Conservation (phyloP, 208 protist genomes). For the Leishmania major region DNA sequence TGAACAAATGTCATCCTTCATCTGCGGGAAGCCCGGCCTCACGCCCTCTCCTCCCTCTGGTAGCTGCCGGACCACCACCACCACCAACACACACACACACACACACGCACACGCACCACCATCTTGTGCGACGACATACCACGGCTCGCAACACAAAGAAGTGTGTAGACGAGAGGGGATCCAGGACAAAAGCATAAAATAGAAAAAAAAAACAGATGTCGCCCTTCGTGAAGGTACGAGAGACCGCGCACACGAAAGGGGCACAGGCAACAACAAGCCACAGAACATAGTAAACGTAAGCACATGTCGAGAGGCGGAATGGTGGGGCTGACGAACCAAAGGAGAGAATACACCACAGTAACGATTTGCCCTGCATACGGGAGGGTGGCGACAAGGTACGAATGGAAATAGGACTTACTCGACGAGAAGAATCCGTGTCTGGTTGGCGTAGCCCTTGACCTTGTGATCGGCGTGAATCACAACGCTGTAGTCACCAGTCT, state of each 20-base stretch:
- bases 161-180: neutral
- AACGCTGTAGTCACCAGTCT: slow-evolving; percentile 67
- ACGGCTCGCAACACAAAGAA: neutral
- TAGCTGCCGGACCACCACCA: neutral
- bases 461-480: slow-evolving; percentile 85
- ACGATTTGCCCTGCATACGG: neutral
- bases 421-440: slow-evolving; percentile 75
- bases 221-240: neutral
- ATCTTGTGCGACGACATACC: neutral
- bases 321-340: neutral
- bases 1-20: neutral
- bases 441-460: slow-evolving; percentile 90
- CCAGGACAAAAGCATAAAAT: neutral
- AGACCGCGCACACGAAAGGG: neutral
- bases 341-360: neutral
- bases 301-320: neutral
- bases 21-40: neutral
- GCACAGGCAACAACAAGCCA: neutral
- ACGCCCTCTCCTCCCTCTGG: neutral
- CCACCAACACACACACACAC: too few species aligned
- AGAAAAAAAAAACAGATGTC: neutral
- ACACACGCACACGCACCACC: neutral
- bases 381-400: neutral
- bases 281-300: neutral
- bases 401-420: slow-evolving; percentile 22